These are phyloP conservation scores for Malassezia caprae DNA, from an alignment of 1,284 basidiomycete genomes.

Conservation along the genomic window DNA sequence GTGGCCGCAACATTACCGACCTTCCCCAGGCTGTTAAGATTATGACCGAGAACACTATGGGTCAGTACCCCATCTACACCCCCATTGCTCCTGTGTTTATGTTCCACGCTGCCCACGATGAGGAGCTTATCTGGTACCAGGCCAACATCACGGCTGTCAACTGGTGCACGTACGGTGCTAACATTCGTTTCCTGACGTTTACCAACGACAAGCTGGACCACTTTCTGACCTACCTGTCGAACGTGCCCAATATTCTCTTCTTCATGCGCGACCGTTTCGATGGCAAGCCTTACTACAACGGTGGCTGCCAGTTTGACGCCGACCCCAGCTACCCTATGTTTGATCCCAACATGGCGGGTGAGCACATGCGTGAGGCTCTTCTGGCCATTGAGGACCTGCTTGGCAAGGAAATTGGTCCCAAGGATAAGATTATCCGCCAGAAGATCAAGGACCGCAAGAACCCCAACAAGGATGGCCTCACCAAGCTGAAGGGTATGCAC, in stretches of 20 bases:
- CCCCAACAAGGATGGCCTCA: conserved; percentile 17
- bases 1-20: conserved; percentile 21
- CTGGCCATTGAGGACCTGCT: conserved; percentile 12
- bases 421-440: conserved; percentile 4
- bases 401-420: conserved; percentile 19
- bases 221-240: conserved; percentile 13
- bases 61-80: conserved; percentile 12
- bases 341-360: conserved; percentile 5
- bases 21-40: conserved; percentile 15
- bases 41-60: conserved; percentile 12
- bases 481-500: background rate
- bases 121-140: conserved; percentile 39
- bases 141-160: conserved; percentile 23
- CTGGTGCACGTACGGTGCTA: conserved; percentile 37
- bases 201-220: conserved; percentile 19
- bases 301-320: conserved; percentile 18
- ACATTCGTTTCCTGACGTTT: conserved; percentile 31
- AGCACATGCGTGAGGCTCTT: conserved; percentile 8
- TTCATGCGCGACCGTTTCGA: conserved; percentile 17
- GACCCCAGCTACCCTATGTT: conserved; percentile 1
- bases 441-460: conserved; percentile 12
- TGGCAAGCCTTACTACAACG: conserved; percentile 14
- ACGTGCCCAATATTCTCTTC: conserved; percentile 15
- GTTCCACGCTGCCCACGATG: conserved; percentile 30
- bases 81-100: conserved; percentile 29